These are phyloP conservation scores for Isatis lusitanica DNA, from an alignment of 441 rosid species.

Conservation along the genomic window DNA sequence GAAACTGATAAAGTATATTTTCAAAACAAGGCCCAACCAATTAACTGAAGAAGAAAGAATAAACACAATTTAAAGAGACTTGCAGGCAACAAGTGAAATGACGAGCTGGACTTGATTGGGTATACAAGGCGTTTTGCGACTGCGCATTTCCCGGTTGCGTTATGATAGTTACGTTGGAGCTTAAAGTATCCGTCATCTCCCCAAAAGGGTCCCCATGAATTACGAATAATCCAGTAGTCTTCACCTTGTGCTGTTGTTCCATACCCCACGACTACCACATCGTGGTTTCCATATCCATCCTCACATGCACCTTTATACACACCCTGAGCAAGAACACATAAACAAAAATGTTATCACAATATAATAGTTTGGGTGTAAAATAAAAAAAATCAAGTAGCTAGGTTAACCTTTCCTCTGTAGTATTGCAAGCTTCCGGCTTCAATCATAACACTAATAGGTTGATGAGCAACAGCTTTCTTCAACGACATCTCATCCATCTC, in stretches of 20 bases:
- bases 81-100: not conserved
- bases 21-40: not conserved
- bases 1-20: not conserved
- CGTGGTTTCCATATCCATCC: slow-evolving; percentile 37
- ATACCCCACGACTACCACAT: slow-evolving; percentile 50
- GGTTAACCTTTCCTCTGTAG: too few relatives aligned
- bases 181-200: slow-evolving; percentile 58
- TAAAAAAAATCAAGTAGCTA: not conserved
- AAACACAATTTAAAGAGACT: not conserved
- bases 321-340: slow-evolving; percentile 34
- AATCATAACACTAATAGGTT: slow-evolving; percentile 50
- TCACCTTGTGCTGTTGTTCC: slow-evolving; percentile 38
- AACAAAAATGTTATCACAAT: not conserved
- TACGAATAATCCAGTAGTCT: slow-evolving; percentile 49
- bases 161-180: slow-evolving; percentile 44
- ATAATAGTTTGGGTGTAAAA: not conserved
- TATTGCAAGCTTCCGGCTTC: slow-evolving; percentile 34
- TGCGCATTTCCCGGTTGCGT: slow-evolving; percentile 50
- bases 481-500: slow-evolving; percentile 43
- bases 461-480: slow-evolving; percentile 48
- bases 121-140: slow-evolving; percentile 54
- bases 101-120: slow-evolving; percentile 41
- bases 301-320: slow-evolving; percentile 39
- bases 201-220: slow-evolving; percentile 63
- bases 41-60: not conserved